Evolutionary conservation across 768 basidiomycete species (phyloP), one percentile per base, ranked within the genome.

Genomic region (Leccinum aurantiacum): DNA sequence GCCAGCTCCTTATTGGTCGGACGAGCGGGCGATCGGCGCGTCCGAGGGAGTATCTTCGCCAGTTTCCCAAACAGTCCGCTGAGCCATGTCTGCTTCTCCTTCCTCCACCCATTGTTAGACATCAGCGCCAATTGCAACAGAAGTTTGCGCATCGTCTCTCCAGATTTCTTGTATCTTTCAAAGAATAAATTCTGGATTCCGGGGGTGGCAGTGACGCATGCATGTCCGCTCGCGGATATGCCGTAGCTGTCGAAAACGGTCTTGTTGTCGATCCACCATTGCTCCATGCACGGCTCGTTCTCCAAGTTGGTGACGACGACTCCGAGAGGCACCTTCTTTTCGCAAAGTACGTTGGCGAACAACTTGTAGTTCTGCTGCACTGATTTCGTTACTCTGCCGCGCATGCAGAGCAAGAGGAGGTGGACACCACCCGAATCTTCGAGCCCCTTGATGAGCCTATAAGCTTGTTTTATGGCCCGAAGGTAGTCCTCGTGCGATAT

Each of bases 281-380:
- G 63, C 4, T 74, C 72, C 69, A 77, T 75, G 25, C 65, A 64
- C 3, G 35, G 60, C 35, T 77, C 67, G 38, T 69, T 73, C 63
- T 78, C 80, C 41, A 81, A 65, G 47, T 77, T 64, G 8, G 78
- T 80, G 38, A 80, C 59, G 29, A 73, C 73, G n/a, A 81, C 49
- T 1, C 71, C 67, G 19, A 76, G 68, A 2, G 80, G 78, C 29
- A 79, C 77, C 33, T 71, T 57, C 46, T 58, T 59, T 31, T 69
- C 71, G 53, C 80, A 80, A 17, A 80, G 68, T n/a, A 79, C 68
- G 6, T 78, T 68, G 55, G 60, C 61, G 58, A 79, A 79, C 31
- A 79, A 38, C 38, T 56, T 67, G 69, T 77, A 81, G 58, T 79
- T 81, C 55, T 73, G 72, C 41, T 72, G 64, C 54, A 74, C 66